A percentile compares a stretch with the other conserved stretches of the same genome.
phyloP scores from a whole-genome alignment of 208 protist genomes.

The Borovskyia barvae region DNA sequence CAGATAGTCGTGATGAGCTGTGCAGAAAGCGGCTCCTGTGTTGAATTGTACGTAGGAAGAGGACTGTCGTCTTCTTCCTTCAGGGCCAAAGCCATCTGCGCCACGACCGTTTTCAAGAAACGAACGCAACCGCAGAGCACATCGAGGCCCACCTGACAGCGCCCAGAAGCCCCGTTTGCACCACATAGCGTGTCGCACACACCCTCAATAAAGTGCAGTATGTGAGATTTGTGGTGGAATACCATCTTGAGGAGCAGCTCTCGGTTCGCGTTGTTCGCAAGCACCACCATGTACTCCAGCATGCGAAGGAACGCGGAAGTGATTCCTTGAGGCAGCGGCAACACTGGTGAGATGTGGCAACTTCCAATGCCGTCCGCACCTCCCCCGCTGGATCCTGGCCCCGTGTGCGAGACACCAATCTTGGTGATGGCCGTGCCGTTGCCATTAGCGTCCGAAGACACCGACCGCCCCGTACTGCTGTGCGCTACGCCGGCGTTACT shows the following conservation, averaged over 20 bases:
- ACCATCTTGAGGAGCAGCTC: constrained; percentile 54
- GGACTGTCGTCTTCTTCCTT: constrained; percentile 28
- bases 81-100: constrained; percentile 15
- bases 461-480: background rate
- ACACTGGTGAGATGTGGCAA: constrained; percentile 1
- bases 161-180: constrained; percentile 5
- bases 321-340: constrained; percentile 41
- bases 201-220: constrained; percentile 55
- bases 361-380: background rate
- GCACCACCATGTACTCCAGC: constrained; percentile 55
- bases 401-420: constrained; percentile 10
- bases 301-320: constrained; percentile 55
- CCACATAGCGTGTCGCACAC: constrained; percentile 38
- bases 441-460: constrained; percentile 7
- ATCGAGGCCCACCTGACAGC: constrained; percentile 41
- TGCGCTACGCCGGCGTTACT: constrained; percentile 24
- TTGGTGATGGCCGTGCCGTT: background rate
- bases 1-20: constrained; percentile 37
- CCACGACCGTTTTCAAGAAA: constrained; percentile 51
- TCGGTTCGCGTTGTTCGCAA: constrained; percentile 43
- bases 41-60: constrained; percentile 26
- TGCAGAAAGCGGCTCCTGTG: constrained; percentile 31
- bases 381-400: constrained; percentile 3
- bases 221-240: constrained; percentile 58
- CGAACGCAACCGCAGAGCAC: constrained; percentile 55